These are phyloP conservation scores for Sporothrix inflata DNA, from an alignment of 2,329 filamentous ascomycete species.

Conservation along the genomic window DNA sequence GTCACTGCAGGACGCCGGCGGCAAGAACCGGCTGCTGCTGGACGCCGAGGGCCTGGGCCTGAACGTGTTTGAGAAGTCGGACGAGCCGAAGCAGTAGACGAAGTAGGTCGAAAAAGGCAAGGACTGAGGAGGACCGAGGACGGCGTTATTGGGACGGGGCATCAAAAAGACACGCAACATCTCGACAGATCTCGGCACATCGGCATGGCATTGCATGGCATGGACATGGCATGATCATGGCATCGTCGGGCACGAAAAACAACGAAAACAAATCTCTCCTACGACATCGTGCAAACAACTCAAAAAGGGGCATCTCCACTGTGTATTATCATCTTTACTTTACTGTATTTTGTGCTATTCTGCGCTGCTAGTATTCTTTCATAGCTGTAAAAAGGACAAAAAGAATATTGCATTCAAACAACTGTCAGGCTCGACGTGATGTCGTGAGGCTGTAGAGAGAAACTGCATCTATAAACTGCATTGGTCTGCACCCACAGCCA, in stretches of 20 bases:
- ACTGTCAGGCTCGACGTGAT: too few species aligned
- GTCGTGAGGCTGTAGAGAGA: too few species aligned
- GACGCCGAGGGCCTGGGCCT: slow-evolving; percentile 89
- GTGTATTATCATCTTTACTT: slow-evolving; percentile 25
- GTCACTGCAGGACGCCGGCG: slow-evolving; percentile 81
- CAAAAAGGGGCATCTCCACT: slow-evolving; percentile 31
- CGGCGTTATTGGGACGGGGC: slow-evolving; percentile 16
- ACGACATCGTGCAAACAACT: slow-evolving; percentile 16
- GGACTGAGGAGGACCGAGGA: not conserved
- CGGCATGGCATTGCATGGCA: not conserved
- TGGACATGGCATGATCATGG: not conserved
- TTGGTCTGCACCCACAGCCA: not conserved
- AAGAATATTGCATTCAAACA: not conserved
- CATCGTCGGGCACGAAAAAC: not conserved
- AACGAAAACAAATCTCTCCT: slow-evolving; percentile 17
- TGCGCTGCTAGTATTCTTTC: not conserved
- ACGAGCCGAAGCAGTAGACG: slow-evolving; percentile 50
- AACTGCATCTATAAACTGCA: not conserved
- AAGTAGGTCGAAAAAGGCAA: too few species aligned
- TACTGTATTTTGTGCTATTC: not conserved
- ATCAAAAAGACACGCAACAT: not conserved
- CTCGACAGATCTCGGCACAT: not conserved
- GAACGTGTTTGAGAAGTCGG: slow-evolving; percentile 69
- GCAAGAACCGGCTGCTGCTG: slow-evolving; percentile 91
- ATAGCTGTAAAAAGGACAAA: slow-evolving; percentile 9